phyloP scores from a whole-genome alignment of 805 yeast species.

The Saturnispora hagleri region DNA sequence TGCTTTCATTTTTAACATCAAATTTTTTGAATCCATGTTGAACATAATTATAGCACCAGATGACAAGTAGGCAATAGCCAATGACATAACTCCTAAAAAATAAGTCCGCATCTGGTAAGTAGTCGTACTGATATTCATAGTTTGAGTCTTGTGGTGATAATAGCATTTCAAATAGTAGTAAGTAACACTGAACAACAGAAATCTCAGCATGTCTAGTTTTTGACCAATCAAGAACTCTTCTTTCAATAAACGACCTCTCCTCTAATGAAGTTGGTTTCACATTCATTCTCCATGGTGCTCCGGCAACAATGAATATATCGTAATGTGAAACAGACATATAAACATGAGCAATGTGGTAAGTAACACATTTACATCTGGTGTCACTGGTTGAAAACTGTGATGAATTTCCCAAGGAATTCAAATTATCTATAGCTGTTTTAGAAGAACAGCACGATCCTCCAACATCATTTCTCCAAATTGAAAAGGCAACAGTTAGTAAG shows the following conservation, averaged over 20 bases:
- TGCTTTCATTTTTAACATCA: constrained; percentile 25
- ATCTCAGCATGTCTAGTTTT: constrained; percentile 38
- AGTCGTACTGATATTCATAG: constrained; percentile 34
- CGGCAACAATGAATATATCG: constrained; percentile 71
- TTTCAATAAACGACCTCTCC: constrained; percentile 37
- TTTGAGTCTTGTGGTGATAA: constrained; percentile 41
- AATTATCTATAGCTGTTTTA: constrained; percentile 25
- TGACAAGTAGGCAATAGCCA: constrained; percentile 32
- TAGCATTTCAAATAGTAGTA: constrained; percentile 54
- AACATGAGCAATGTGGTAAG: constrained; percentile 66
- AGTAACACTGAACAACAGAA: constrained; percentile 51
- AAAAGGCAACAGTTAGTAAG: constrained; percentile 56
- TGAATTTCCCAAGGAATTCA: constrained; percentile 21
- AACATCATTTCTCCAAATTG: constrained; percentile 53
- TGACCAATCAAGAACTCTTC: constrained; percentile 46
- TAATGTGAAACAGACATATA: constrained; percentile 64
- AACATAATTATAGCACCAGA: constrained; percentile 46
- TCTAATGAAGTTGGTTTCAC: constrained; percentile 47
- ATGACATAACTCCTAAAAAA: constrained; percentile 36
- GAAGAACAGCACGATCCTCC: constrained; percentile 30
- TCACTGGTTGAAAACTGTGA: constrained; percentile 29
- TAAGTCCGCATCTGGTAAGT: constrained; percentile 45
- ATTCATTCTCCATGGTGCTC: constrained; percentile 75
- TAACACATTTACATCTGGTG: constrained; percentile 52
- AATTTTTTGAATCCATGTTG: constrained; percentile 32